Conservation (phyloP, 1,139 yeast species). For the Taphrina wiesneri region DNA sequence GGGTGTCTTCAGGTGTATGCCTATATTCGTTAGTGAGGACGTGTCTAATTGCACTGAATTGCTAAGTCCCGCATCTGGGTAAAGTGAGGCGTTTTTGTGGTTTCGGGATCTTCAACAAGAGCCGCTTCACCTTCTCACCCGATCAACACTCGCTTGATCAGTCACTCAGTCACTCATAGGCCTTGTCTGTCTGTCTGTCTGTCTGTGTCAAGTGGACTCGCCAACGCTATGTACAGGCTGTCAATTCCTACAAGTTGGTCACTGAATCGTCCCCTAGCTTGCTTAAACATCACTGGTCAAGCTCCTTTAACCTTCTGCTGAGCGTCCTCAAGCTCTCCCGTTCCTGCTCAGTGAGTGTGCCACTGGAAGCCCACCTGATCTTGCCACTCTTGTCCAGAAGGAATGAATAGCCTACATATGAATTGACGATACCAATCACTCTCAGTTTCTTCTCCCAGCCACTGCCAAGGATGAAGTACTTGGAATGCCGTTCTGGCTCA, state of each 20-base stretch:
- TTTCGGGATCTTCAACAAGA: neutral
- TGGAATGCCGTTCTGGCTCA: constrained; percentile 53
- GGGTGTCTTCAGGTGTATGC: neutral
- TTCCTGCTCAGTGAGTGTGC: constrained; percentile 69
- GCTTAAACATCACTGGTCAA: constrained; percentile 3
- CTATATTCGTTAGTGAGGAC: neutral
- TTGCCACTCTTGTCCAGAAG: constrained; percentile 70
- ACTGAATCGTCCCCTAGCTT: too few relatives aligned
- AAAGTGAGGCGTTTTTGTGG: neutral
- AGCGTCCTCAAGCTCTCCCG: constrained; percentile 5
- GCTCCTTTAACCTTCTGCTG: neutral
- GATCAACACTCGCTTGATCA: too few relatives aligned
- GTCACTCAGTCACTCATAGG: too few relatives aligned
- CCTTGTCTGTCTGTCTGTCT: too few relatives aligned
- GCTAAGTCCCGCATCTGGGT: neutral
- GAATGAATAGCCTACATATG: constrained; percentile 80
- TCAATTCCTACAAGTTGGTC: too few relatives aligned
- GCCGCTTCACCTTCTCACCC: neutral
- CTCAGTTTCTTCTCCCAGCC: constrained; percentile 18
- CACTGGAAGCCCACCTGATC: constrained; percentile 92
- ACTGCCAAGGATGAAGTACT: constrained; percentile 63
- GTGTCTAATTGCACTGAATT: neutral
- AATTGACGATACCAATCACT: constrained; percentile 63
- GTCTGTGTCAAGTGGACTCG: too few relatives aligned
- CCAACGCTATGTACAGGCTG: too few relatives aligned